These are phyloP conservation scores for Poa pratensis DNA, from an alignment of 176 grass and related monocot genomes.

Conservation along the genomic window DNA sequence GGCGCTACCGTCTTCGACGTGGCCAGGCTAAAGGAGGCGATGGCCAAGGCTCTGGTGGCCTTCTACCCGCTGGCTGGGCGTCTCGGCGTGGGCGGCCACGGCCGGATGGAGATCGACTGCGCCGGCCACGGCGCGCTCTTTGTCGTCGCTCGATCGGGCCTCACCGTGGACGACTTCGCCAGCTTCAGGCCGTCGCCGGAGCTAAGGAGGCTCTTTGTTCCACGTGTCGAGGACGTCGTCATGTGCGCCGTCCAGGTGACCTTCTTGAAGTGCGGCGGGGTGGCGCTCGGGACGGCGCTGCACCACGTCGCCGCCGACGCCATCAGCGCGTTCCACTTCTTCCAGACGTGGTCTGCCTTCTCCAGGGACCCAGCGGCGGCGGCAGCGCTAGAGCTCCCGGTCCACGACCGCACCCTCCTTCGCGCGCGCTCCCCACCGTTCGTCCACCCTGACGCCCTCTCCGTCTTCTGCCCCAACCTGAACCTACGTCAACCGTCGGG, in stretches of 20 bases:
- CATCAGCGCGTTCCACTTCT: constrained; percentile 37
- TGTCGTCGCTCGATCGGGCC: constrained; percentile 18
- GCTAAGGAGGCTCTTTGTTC: constrained; percentile 26
- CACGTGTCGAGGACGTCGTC: not conserved
- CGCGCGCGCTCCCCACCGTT: constrained; percentile 41
- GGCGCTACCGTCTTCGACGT: constrained; percentile 21
- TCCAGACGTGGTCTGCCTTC: constrained; percentile 43
- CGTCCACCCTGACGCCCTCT: constrained; percentile 39
- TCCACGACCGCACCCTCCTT: constrained; percentile 49
- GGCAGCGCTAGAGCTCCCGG: constrained; percentile 16
- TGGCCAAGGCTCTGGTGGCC: constrained; percentile 48
- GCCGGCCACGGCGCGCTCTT: constrained; percentile 38
- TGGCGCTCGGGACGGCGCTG: constrained; percentile 38
- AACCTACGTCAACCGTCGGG: not conserved
- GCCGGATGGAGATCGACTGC: constrained; percentile 35
- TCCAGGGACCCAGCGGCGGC: not conserved
- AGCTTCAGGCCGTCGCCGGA: constrained; percentile 18
- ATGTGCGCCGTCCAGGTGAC: constrained; percentile 45
- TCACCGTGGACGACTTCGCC: constrained; percentile 28
- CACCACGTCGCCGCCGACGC: constrained; percentile 54
- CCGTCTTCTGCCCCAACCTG: constrained; percentile 34
- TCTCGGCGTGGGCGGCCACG: not conserved
- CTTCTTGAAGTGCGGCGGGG: constrained; percentile 40
- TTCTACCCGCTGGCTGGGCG: constrained; percentile 58
- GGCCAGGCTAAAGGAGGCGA: constrained; percentile 35